Conservation (phyloP, 208 protist species). For the Wallacemonas sp. region DNA sequence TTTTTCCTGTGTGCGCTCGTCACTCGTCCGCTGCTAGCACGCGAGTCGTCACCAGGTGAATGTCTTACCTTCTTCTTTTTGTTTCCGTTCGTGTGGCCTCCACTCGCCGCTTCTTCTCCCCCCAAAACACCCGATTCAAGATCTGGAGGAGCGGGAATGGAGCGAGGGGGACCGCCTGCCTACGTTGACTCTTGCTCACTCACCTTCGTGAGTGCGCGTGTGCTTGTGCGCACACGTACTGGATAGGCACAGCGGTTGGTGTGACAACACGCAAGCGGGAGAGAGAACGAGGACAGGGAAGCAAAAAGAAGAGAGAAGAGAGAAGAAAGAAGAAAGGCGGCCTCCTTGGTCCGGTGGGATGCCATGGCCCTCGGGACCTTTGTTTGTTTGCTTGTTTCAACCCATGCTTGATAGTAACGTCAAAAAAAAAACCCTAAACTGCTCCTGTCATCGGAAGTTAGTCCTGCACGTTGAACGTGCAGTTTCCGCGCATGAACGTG, state of each 20-base stretch:
- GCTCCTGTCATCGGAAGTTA: slow-evolving; percentile 9
- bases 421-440: slow-evolving; percentile 1
- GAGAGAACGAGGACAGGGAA: background rate
- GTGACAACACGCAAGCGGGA: slow-evolving; percentile 5
- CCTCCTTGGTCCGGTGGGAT: background rate
- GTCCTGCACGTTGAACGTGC: slow-evolving; percentile 56
- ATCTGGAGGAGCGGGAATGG: too few species aligned
- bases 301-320: background rate
- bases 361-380: background rate
- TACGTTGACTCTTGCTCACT: too few species aligned
- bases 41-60: background rate
- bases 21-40: background rate
- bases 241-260: too few species aligned
- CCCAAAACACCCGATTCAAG: too few species aligned
- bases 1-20: background rate
- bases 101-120: too few species aligned
- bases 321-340: slow-evolving; percentile 2
- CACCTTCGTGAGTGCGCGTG: too few species aligned
- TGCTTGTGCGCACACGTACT: too few species aligned
- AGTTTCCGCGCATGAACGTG: slow-evolving; percentile 61
- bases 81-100: background rate
- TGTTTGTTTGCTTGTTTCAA: background rate
- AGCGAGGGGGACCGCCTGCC: too few species aligned
- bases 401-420: too few species aligned
- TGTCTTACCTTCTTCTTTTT: slow-evolving; percentile 8